A percentile compares a stretch with the other conserved stretches of the same genome.
Conservation (phyloP, 768 basidiomycete genomes). For the Lyophyllum shimeji region DNA sequence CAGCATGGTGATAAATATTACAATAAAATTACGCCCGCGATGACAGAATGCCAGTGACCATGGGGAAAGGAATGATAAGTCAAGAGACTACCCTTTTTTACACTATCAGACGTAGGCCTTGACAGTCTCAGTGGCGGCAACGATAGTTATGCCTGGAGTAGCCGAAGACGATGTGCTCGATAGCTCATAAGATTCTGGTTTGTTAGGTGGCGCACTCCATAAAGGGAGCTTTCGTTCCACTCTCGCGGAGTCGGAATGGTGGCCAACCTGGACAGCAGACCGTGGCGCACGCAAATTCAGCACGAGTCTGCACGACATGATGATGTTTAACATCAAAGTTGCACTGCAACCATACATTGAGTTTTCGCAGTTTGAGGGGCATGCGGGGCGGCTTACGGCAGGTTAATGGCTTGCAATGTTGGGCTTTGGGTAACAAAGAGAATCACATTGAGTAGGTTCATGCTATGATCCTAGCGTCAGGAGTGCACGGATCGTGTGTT, state of each 20-base stretch:
- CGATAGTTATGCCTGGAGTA: neutral
- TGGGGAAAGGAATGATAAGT: neutral
- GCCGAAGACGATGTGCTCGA: neutral
- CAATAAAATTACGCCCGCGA: neutral
- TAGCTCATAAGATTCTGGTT: neutral
- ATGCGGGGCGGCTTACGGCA: constrained; percentile 17
- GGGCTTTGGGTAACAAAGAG: constrained; percentile 18
- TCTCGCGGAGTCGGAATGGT: neutral
- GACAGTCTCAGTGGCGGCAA: neutral
- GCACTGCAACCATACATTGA: constrained; percentile 6
- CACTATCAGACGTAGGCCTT: neutral
- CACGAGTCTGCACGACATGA: constrained; percentile 24
- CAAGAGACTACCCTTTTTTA: neutral
- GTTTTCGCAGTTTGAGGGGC: neutral
- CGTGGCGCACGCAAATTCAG: constrained; percentile 21
- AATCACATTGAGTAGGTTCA: constrained; percentile 23
- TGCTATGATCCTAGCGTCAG: neutral
- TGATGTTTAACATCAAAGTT: constrained; percentile 22
- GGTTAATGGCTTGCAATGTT: constrained; percentile 18
- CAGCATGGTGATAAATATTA: neutral
- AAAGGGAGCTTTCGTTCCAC: constrained; percentile 1
- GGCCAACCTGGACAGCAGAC: neutral
- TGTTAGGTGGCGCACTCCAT: constrained; percentile 6
- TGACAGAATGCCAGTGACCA: neutral
- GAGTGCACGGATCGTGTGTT: neutral